These are phyloP conservation scores for Zychaea mexicana DNA, from an alignment of 371 early-diverging fungal species.

Conservation along the genomic window DNA sequence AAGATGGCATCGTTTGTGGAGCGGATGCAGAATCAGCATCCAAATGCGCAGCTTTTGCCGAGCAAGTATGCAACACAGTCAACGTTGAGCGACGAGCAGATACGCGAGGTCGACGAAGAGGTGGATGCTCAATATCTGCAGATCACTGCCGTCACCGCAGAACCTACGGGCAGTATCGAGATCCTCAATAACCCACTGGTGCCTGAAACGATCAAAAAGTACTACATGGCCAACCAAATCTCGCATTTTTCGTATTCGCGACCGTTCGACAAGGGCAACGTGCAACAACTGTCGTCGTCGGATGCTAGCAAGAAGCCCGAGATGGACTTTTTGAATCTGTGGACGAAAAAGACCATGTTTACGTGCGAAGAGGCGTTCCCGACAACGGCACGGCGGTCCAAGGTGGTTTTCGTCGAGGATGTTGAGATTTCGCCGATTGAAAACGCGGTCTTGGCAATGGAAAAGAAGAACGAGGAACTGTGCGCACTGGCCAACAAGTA, in stretches of 20 bases:
- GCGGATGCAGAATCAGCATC: constrained; percentile 69
- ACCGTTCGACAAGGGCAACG: constrained; percentile 35
- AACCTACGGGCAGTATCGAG: constrained; percentile 36
- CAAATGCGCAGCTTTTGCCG: constrained; percentile 59
- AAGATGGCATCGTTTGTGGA: constrained; percentile 77
- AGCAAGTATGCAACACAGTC: constrained; percentile 35
- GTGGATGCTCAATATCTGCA: constrained; percentile 68
- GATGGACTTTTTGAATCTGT: constrained; percentile 73
- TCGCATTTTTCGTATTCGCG: constrained; percentile 66
- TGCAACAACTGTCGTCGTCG: neutral
- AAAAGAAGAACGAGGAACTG: constrained; percentile 71
- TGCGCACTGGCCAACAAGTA: constrained; percentile 58
- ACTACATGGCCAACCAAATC: constrained; percentile 70
- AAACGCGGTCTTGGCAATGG: constrained; percentile 76
- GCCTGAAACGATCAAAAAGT: constrained; percentile 53
- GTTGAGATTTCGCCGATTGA: constrained; percentile 76
- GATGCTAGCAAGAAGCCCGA: constrained; percentile 33
- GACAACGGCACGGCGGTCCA: constrained; percentile 61
- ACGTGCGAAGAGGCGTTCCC: constrained; percentile 73
- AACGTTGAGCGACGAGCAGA: constrained; percentile 47
- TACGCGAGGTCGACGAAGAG: constrained; percentile 46
- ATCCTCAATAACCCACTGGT: constrained; percentile 39
- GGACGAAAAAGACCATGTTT: constrained; percentile 76
- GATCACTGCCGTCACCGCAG: constrained; percentile 71
- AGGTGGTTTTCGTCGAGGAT: constrained; percentile 50